phyloP scores from a whole-genome alignment of 179 eudicot genomes.

The Actinidia chinensis region DNA sequence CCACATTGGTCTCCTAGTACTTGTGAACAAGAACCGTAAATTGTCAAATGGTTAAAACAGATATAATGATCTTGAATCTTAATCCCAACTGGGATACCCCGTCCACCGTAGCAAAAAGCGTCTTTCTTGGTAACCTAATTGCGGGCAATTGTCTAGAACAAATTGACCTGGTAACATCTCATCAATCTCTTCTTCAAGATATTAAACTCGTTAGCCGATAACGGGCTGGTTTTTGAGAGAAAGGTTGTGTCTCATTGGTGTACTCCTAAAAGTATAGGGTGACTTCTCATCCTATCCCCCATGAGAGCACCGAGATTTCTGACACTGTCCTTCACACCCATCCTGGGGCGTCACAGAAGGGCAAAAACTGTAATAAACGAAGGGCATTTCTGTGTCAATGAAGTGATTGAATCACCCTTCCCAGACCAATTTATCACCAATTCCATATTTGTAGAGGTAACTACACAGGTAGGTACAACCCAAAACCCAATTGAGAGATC shows the following conservation, averaged over 20 bases:
- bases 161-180: slow-evolving; percentile 67
- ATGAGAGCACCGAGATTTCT: slow-evolving; percentile 62
- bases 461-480: slow-evolving; percentile 68
- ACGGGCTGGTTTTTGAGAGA: slow-evolving; percentile 42
- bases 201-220: slow-evolving; percentile 47
- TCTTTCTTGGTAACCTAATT: slow-evolving; percentile 48
- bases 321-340: slow-evolving; percentile 63
- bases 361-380: slow-evolving; percentile 57
- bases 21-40: slow-evolving; percentile 59
- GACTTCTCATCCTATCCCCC: slow-evolving; percentile 72
- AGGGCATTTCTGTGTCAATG: slow-evolving; percentile 67
- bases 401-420: slow-evolving; percentile 60
- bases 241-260: slow-evolving; percentile 49
- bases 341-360: slow-evolving; percentile 54
- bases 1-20: slow-evolving; percentile 59
- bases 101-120: slow-evolving; percentile 49
- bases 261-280: slow-evolving; percentile 51
- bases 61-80: slow-evolving; percentile 50
- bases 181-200: slow-evolving; percentile 52
- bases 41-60: slow-evolving; percentile 55
- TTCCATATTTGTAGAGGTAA: slow-evolving; percentile 48
- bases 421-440: slow-evolving; percentile 43
- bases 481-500: slow-evolving; percentile 33
- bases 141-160: slow-evolving; percentile 67
- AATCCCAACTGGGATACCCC: slow-evolving; percentile 54